phyloP scores from a whole-genome alignment of 306 rosid species.

The Lathyrus sativus region DNA sequence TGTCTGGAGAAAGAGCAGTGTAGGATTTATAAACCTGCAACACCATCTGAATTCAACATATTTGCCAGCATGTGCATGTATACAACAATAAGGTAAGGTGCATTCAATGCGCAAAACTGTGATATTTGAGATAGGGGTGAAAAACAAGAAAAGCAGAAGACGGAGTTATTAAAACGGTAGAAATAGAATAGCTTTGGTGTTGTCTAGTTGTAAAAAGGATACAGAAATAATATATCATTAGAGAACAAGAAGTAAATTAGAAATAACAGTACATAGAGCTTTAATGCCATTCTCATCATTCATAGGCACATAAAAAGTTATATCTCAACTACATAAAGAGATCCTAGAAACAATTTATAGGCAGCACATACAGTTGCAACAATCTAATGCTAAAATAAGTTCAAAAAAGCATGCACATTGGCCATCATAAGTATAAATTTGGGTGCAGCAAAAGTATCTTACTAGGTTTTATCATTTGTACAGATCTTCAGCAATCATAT shows the following conservation, averaged over 20 bases:
- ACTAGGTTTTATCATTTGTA: conserved; percentile 15
- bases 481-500: conserved; percentile 27
- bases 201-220: not conserved
- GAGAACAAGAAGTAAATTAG: not conserved
- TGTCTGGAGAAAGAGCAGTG: too few relatives aligned
- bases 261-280: not conserved
- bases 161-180: too few relatives aligned
- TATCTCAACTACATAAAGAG: not conserved
- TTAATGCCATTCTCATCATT: not conserved
- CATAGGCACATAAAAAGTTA: not conserved
- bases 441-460: not conserved
- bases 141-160: too few relatives aligned
- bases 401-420: not conserved
- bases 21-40: too few relatives aligned
- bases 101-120: too few relatives aligned
- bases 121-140: too few relatives aligned
- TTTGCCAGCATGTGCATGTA: too few relatives aligned
- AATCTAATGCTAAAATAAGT: not conserved
- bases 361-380: conserved; percentile 10
- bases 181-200: too few relatives aligned
- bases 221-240: not conserved
- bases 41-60: too few relatives aligned
- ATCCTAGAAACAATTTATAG: not conserved
- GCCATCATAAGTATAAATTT: not conserved
- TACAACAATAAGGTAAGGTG: too few relatives aligned